phyloP scores from a whole-genome alignment of 352 stramenopile genomes.

The Phytophthora macrochlamydospora region DNA sequence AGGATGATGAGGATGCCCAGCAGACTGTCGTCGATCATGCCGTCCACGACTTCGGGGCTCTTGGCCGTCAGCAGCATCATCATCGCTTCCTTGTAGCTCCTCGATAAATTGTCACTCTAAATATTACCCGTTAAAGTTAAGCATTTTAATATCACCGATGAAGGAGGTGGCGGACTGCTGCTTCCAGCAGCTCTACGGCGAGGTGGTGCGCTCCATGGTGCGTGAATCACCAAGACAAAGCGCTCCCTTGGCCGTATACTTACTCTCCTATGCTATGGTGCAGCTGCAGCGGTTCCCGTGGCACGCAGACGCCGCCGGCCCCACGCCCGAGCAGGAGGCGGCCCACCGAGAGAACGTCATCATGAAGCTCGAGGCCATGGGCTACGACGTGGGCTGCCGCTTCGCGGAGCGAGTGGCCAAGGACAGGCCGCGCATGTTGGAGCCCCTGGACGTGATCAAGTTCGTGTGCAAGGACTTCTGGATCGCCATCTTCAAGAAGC shows the following conservation, averaged over 20 bases:
- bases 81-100: neutral
- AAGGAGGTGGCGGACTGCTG: constrained; percentile 87
- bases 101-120: neutral
- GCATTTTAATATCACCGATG: constrained; percentile 30
- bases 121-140: too few relatives aligned
- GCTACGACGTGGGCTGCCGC: constrained; percentile 86
- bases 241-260: neutral
- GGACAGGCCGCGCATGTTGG: constrained; percentile 80
- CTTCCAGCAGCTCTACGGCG: constrained; percentile 89
- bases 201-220: constrained; percentile 88
- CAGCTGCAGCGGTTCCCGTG: constrained; percentile 76
- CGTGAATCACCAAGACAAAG: constrained; percentile 2
- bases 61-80: constrained; percentile 29
- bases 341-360: constrained; percentile 74
- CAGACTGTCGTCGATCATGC: constrained; percentile 71
- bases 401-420: constrained; percentile 77
- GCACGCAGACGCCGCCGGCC: constrained; percentile 21
- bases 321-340: constrained; percentile 30
- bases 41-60: constrained; percentile 52
- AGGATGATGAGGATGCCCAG: constrained; percentile 73
- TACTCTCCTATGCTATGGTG: neutral
- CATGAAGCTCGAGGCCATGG: constrained; percentile 85
- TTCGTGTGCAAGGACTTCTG: constrained; percentile 99
- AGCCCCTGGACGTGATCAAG: constrained; percentile 96
- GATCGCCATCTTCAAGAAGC: constrained; percentile 97